Evolutionary conservation across 2,329 filamentous ascomycete species (phyloP).

Genomic region (Mycosphaerella arachidis): DNA sequence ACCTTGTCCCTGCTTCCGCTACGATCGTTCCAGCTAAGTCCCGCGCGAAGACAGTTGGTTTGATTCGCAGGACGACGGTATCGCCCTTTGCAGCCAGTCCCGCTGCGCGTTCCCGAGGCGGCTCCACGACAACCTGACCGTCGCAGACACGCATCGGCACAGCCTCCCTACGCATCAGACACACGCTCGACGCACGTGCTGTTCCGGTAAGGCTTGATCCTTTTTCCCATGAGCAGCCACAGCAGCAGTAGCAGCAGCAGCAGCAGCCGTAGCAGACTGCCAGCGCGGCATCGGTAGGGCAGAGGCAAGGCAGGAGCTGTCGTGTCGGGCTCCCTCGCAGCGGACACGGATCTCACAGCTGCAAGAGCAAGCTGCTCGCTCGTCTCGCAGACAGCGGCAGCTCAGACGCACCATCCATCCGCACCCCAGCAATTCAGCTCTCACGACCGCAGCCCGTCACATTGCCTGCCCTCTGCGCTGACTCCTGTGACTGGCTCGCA

Average conservation of each 20-base stretch:
- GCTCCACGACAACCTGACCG: not conserved
- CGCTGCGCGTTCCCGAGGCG: not conserved
- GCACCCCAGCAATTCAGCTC: not conserved
- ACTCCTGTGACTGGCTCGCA: not conserved
- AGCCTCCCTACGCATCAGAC: not conserved
- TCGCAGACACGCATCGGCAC: not conserved
- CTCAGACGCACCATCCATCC: not conserved
- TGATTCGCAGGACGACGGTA: constrained; percentile 1
- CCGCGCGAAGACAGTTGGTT: not conserved
- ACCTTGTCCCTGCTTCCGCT: constrained; percentile 3
- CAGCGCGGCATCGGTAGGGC: not conserved
- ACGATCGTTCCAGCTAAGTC: constrained; percentile 3
- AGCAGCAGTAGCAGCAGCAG: not conserved
- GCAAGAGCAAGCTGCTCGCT: not conserved
- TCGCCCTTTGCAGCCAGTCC: not conserved
- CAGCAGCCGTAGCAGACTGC: not conserved
- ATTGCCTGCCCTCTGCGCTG: not conserved
- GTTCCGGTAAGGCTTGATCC: constrained; percentile 2
- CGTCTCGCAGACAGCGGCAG: not conserved
- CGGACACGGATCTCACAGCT: not conserved
- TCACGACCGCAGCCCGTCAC: not conserved
- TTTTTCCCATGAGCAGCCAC: not conserved
- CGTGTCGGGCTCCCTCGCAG: not conserved
- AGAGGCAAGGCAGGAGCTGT: not conserved
- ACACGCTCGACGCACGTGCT: constrained; percentile 4